These are phyloP conservation scores for Hippophae tibetana DNA, from an alignment of 306 rosid species.

Conservation along the genomic window DNA sequence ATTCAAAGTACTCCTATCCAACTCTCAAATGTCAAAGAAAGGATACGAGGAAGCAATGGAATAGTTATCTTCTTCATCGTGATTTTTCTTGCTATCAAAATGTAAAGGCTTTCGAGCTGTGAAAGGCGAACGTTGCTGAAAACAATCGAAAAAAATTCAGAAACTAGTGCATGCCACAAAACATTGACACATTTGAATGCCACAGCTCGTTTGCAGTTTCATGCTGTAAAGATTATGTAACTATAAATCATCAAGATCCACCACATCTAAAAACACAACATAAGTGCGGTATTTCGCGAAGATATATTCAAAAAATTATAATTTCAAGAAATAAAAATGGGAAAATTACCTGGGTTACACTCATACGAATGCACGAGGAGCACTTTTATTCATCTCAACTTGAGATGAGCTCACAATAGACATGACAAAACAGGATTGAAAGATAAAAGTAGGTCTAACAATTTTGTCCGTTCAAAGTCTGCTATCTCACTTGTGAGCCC, in stretches of 20 bases:
- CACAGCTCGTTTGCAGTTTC: constrained; percentile 2
- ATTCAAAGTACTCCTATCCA: neutral
- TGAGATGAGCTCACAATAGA: no score
- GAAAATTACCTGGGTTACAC: no score
- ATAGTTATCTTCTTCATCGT: constrained; percentile 75
- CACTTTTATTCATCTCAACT: no score
- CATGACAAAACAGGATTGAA: no score
- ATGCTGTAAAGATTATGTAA: neutral
- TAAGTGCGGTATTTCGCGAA: no score
- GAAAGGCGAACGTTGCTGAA: constrained; percentile 66
- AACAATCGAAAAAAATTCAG: constrained; percentile 5
- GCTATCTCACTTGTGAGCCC: no score
- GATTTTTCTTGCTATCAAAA: constrained; percentile 51
- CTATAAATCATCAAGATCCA: neutral
- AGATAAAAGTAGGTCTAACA: no score
- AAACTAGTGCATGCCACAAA: constrained; percentile 4
- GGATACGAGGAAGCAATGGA: constrained; percentile 92
- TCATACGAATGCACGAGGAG: no score
- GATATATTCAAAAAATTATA: no score
- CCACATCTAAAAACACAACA: neutral
- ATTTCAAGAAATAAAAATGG: no score
- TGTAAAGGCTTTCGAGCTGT: constrained; percentile 40
- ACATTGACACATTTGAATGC: neutral
- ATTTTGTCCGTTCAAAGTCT: no score
- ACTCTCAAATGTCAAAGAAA: constrained; percentile 20